Conservation (phyloP, 768 basidiomycete species). For the Lactarius pseudohatsudake region DNA sequence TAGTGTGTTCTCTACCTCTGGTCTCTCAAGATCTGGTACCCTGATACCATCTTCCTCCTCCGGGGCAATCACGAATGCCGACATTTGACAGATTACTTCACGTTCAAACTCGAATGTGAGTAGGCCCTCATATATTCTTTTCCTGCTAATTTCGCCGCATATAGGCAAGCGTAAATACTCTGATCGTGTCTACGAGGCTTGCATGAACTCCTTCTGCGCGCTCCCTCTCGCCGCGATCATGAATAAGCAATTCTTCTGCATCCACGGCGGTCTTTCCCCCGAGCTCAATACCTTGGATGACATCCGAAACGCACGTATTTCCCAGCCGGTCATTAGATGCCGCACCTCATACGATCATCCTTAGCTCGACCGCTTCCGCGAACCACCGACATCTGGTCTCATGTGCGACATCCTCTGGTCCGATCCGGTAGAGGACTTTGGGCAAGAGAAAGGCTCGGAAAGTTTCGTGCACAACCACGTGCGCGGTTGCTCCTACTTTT, state of each 20-base stretch:
- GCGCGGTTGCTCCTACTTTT: slow-evolving; percentile 95
- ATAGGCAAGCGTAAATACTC: slow-evolving; percentile 99
- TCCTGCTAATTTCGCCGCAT: background rate
- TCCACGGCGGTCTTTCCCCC: slow-evolving; percentile 95
- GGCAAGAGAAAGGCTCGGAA: slow-evolving; percentile 87
- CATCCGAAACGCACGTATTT: slow-evolving; percentile 68
- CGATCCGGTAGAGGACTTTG: slow-evolving; percentile 97
- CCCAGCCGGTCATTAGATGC: slow-evolving; percentile 4
- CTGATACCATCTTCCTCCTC: slow-evolving; percentile 91
- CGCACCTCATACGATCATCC: slow-evolving; percentile 2
- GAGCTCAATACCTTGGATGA: slow-evolving; percentile 96
- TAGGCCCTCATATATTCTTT: slow-evolving; percentile 19
- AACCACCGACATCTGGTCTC: slow-evolving; percentile 94
- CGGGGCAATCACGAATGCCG: slow-evolving; percentile 99
- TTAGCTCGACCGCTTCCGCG: slow-evolving; percentile 96
- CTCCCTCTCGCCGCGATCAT: slow-evolving; percentile 95
- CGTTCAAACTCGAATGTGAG: slow-evolving; percentile 97
- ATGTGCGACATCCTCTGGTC: slow-evolving; percentile 99
- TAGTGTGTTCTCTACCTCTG: slow-evolving; percentile 98
- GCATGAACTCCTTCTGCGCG: slow-evolving; percentile 96
- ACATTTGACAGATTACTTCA: slow-evolving; percentile 98
- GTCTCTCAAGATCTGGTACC: slow-evolving; percentile 99
- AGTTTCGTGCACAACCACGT: slow-evolving; percentile 96
- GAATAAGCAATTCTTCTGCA: slow-evolving; percentile 99
- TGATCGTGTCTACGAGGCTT: slow-evolving; percentile 93